phyloP scores from a whole-genome alignment of 169 alveolate species.

The Besnoitia besnoiti region DNA sequence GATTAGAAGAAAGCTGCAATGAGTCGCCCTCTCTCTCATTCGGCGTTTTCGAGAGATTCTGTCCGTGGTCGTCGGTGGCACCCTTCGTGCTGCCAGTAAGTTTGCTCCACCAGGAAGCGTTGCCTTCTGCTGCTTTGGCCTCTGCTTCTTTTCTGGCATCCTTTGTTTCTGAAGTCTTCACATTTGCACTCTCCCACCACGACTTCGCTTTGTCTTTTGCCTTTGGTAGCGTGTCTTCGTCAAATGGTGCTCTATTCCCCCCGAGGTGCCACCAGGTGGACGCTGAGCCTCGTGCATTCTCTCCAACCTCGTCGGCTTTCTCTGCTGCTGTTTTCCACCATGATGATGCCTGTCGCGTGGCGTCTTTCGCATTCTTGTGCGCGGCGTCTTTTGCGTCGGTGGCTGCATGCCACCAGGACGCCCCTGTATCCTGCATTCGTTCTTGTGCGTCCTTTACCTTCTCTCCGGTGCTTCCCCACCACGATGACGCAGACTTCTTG shows the following conservation, averaged over 20 bases:
- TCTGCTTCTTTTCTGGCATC: background rate
- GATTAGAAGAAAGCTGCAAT: background rate
- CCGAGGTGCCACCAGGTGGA: background rate
- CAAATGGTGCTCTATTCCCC: background rate
- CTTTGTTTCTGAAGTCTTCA: background rate
- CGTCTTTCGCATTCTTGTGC: background rate
- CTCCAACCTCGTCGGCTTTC: background rate
- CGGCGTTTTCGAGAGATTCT: background rate
- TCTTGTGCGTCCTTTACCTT: background rate
- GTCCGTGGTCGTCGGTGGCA: background rate
- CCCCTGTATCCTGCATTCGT: background rate
- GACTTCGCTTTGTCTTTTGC: background rate
- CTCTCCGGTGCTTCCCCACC: background rate
- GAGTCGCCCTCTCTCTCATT: background rate
- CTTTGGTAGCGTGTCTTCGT: background rate
- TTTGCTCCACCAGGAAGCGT: slow-evolving; percentile 12
- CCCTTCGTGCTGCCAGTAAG: background rate
- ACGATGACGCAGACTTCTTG: background rate
- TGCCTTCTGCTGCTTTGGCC: background rate
- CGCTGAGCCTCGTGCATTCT: background rate
- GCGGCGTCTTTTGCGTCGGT: background rate
- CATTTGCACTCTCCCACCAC: background rate
- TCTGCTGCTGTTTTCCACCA: background rate
- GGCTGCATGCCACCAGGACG: slow-evolving; percentile 10
- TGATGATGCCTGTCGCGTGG: background rate